Conservation (phyloP, 2,329 filamentous ascomycete genomes). For the Xylariaceae sp. region DNA sequence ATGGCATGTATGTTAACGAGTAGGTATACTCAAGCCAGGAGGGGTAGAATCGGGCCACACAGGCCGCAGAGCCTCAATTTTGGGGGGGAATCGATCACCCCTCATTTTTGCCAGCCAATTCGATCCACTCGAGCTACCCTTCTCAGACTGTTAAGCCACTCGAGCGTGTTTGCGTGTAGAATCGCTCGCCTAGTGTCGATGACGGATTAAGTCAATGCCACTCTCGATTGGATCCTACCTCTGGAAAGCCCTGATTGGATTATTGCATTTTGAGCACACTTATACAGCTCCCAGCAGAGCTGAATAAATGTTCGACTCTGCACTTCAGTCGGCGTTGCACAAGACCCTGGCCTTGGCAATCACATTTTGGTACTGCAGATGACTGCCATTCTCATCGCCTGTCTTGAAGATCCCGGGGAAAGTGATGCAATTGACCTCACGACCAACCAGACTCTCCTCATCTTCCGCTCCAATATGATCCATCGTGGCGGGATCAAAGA, state of each 20-base stretch:
- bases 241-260: too few species aligned
- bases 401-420: constrained; percentile 62
- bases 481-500: constrained; percentile 59
- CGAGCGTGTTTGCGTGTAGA: neutral
- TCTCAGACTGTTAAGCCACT: too few species aligned
- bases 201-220: neutral
- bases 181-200: neutral
- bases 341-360: constrained; percentile 64
- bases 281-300: too few species aligned
- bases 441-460: constrained; percentile 47
- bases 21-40: too few species aligned
- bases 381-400: constrained; percentile 60
- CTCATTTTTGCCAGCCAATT: too few species aligned
- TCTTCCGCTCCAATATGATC: constrained; percentile 62
- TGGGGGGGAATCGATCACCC: too few species aligned
- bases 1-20: too few species aligned
- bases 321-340: constrained; percentile 44
- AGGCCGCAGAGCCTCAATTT: too few species aligned
- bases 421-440: constrained; percentile 57
- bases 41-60: too few species aligned
- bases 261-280: too few species aligned
- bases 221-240: too few species aligned
- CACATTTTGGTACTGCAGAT: constrained; percentile 58
- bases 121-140: too few species aligned
- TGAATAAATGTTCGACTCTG: constrained; percentile 16